Evolutionary conservation across 1,284 basidiomycete species (phyloP), one percentile per base, ranked within the genome.

Genomic region (Stygiomarasmius scandens): DNA sequence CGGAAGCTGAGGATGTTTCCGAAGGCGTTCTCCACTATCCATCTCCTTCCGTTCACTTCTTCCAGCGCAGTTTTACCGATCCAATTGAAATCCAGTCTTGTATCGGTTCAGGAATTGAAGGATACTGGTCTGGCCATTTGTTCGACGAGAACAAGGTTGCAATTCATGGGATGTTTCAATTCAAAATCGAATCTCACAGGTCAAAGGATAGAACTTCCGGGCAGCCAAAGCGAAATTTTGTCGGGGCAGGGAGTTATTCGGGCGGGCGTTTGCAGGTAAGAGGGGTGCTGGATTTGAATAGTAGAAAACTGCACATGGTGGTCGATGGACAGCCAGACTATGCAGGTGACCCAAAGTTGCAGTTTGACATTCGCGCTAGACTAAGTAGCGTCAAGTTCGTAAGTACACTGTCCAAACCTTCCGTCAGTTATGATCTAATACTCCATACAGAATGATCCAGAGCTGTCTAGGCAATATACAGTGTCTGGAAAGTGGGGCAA

Each of bases 91-190:
- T 51, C 24, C 36, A 51, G 19, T 32, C 49, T 11, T 52, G 49
- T 23, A 46, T 56, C 9, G 52, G 52, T 19, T 12, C 43, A 2
- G 49, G 43, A 2, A 45, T 55, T 1, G 54, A 55, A 8, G 58
- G 58, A 27, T 55, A 46, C 27, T 59, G 58, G 58, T 52, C 41
- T 23, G 58, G 58, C 14, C 48, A 55, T 32, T 23, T 59, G 14
- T 49, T 52, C 14, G 19, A 55, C 29, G 43, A 52, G 16, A n/a
- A 32, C 6, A 1, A 36, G 1, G 32, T 20, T 27, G 29, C 44
- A 3, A 25, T 32, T 8, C 20, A 36, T 22, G 49, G 58, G 12
- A 41, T 59, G 50, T 14, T 59, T 22, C 54, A 55, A 32, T 55
- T 59, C 14, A 22, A 29, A 24, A 36, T 59, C 8, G 20, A 50